Evolutionary conservation across 495 filamentous ascomycete species (phyloP).

Genomic region (Cladorrhinum samala): DNA sequence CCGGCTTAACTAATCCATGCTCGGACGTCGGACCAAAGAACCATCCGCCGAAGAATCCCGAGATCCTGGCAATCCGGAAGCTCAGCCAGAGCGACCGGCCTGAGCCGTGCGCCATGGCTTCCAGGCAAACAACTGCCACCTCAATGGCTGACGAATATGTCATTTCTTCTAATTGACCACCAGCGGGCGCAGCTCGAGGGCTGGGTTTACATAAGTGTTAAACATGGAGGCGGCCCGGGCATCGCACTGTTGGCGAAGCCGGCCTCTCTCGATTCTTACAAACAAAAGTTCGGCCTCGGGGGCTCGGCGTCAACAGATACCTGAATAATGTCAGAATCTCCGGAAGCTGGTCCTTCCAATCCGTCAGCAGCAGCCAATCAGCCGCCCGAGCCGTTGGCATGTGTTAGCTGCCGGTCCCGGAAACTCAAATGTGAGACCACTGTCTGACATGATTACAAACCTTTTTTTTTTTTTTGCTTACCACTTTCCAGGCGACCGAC

Average conservation of each 20-base stretch:
- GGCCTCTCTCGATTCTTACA: conserved; percentile 6
- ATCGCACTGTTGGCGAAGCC: conserved; percentile 2
- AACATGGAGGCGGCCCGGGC: neutral
- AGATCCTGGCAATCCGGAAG: conserved; percentile 8
- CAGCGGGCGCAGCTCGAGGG: neutral
- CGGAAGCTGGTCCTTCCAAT: neutral
- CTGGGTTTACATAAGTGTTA: too few species aligned
- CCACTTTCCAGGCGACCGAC: conserved; percentile 42
- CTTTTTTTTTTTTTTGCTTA: conserved; percentile 6
- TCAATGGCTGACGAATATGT: conserved; percentile 10
- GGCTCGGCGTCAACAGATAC: conserved; percentile 11
- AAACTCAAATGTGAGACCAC: conserved; percentile 52
- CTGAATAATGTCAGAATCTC: neutral
- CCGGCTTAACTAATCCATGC: conserved; percentile 10
- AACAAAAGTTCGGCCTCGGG: neutral
- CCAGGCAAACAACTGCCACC: conserved; percentile 1
- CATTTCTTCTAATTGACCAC: neutral
- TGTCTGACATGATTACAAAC: neutral
- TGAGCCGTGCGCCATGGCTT: conserved; percentile 15
- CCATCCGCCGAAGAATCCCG: conserved; percentile 21
- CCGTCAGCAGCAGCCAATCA: neutral
- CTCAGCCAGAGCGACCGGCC: conserved; percentile 2
- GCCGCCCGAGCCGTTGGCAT: conserved; percentile 41
- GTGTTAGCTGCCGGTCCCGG: conserved; percentile 52
- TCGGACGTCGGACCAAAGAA: conserved; percentile 29